A percentile compares a stretch with the other conserved stretches of the same genome.
phyloP scores from a whole-genome alignment of 192 early-diverging fungal species.

The Mortierella antarctica region DNA sequence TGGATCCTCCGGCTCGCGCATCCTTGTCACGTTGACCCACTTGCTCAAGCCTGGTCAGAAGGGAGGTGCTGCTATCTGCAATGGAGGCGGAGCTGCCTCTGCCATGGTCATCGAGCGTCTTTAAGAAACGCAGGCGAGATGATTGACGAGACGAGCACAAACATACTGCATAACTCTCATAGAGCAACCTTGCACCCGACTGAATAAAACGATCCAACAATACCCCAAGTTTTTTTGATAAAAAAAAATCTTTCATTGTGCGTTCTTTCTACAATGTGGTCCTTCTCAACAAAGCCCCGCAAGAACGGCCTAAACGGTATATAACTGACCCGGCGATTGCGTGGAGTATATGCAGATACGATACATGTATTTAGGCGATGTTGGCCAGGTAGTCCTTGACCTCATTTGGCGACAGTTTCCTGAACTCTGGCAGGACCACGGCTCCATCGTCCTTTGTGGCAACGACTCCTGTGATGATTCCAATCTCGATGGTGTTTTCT shows the following conservation, averaged over 20 bases:
- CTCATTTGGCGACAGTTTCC: constrained; percentile 82
- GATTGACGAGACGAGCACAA: neutral
- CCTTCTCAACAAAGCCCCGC: neutral
- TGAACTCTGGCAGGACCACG: constrained; percentile 74
- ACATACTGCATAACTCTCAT: neutral
- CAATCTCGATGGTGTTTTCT: constrained; percentile 96
- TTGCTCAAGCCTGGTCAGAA: constrained; percentile 85
- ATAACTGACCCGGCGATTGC: too few relatives aligned
- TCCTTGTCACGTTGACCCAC: constrained; percentile 84
- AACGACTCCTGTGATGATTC: constrained; percentile 77
- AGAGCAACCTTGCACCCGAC: neutral
- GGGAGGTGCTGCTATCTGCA: constrained; percentile 85
- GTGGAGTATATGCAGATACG: neutral
- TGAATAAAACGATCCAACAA: neutral
- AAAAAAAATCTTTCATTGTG: constrained; percentile 1
- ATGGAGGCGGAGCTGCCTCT: constrained; percentile 84
- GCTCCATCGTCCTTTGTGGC: constrained; percentile 62
- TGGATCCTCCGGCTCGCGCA: constrained; percentile 85
- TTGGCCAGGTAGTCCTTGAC: constrained; percentile 99
- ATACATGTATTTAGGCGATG: constrained; percentile 69
- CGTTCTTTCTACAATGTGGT: neutral
- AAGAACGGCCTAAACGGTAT: too few relatives aligned
- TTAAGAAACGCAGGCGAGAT: constrained; percentile 27
- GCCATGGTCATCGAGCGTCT: constrained; percentile 74
- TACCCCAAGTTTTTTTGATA: neutral